Evolutionary conservation across 768 basidiomycete genomes (phyloP), one percentile per base, ranked within the genome.

Genomic region (Pholiota molesta): DNA sequence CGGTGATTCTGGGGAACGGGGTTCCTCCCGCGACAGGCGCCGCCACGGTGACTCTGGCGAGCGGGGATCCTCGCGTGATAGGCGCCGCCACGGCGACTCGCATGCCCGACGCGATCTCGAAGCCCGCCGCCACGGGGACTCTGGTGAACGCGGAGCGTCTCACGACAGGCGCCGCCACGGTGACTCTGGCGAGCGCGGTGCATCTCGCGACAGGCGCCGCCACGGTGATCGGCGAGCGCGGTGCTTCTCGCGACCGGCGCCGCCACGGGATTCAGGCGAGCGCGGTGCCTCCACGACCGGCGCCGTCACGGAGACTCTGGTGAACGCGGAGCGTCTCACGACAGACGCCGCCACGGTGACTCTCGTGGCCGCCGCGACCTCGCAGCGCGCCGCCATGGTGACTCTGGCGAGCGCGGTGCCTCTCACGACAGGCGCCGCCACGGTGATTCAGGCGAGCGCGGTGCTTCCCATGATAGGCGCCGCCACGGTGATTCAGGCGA

Each of bases 181-280:
- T 14, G 56, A 57, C n/a, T 57, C 56, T 57, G 55, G 61, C n/a
- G 49, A 40, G 13, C 42, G 56, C 23, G 60, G 63, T 6, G n/a
- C 21, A 13, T 37, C 57, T 21, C 62, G 61, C 19, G 59, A 61
- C n/a, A 5, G 52, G 10, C 64, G 66, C 61, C 57, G 63, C 21
- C 66, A 66, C 29, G 63, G 63, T 10, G 52, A 61, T 29, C 16
- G 60, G 57, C 9, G 51, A 60, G 7, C 26, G 62, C 0, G 62
- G 55, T 21, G 21, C n/a, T 17, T 45, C 58, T 19, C 62, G 58
- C 53, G 59, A 58, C 16, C 8, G 54, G 4, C 64, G 64, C 60
- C 52, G 60, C 16, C 64, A 62, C 47, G 64, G 64, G 64, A 61
- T 31, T 64, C 63, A 39, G 58, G 66, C 47, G 40, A 60, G 1